Conservation (phyloP, 2,329 filamentous ascomycete species). For the Scopulariopsis brevicaulis region DNA sequence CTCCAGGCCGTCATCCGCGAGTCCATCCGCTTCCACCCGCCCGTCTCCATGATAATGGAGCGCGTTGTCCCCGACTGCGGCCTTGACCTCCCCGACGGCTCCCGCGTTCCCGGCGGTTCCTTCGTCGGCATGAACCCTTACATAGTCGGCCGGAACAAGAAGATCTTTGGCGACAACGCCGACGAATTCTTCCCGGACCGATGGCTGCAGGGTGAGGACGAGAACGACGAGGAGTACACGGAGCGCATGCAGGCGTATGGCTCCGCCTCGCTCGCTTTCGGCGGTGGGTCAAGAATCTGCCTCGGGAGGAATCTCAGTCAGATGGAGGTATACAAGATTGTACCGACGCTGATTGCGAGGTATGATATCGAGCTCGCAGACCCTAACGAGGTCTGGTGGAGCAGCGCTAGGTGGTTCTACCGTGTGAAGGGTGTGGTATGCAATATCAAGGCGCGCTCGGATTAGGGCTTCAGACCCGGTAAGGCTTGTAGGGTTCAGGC, state of each 20-base stretch:
- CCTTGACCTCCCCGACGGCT: slow-evolving; percentile 19
- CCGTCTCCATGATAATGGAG: slow-evolving; percentile 29
- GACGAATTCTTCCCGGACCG: slow-evolving; percentile 31
- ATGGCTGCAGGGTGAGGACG: slow-evolving; percentile 24
- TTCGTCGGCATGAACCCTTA: slow-evolving; percentile 23
- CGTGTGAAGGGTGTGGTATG: slow-evolving; percentile 10
- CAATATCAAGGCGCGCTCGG: slow-evolving; percentile 6
- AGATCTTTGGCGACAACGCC: slow-evolving; percentile 28
- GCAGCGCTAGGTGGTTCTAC: slow-evolving; percentile 12
- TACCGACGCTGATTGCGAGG: slow-evolving; percentile 30
- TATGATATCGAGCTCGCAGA: slow-evolving; percentile 25
- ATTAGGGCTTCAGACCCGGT: not conserved
- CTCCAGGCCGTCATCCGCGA: slow-evolving; percentile 36
- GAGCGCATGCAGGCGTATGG: slow-evolving; percentile 21
- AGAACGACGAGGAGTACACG: slow-evolving; percentile 19
- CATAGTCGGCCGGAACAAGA: slow-evolving; percentile 21
- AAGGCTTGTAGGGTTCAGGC: not conserved
- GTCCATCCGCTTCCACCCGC: slow-evolving; percentile 32
- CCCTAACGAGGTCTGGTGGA: slow-evolving; percentile 7
- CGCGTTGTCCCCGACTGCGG: slow-evolving; percentile 30
- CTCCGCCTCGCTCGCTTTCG: slow-evolving; percentile 20
- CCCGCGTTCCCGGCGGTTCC: slow-evolving; percentile 14
- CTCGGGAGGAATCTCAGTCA: slow-evolving; percentile 19
- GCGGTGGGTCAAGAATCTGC: slow-evolving; percentile 20
- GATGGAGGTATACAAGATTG: slow-evolving; percentile 20